A percentile compares a stretch with the other conserved stretches of the same genome.
Conservation (phyloP, 2,329 filamentous ascomycete genomes). For the Pyricularia pennisetigena region DNA sequence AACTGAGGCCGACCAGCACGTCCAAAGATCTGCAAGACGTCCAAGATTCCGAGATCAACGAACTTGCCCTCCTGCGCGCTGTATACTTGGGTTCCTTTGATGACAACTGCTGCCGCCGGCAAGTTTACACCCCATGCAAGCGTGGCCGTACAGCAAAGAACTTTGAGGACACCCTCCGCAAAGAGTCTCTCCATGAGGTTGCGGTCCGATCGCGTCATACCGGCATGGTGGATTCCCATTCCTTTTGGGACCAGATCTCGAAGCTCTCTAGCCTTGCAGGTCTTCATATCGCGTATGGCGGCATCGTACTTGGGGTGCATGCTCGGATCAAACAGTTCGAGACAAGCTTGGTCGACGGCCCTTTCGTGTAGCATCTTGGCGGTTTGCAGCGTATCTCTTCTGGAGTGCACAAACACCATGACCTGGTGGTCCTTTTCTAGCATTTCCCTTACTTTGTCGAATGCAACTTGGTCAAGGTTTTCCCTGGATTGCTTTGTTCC, state of each 20-base stretch:
- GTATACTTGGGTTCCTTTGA: slow-evolving; percentile 97
- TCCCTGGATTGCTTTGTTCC: slow-evolving; percentile 74
- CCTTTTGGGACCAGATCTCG: slow-evolving; percentile 85
- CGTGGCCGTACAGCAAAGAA: slow-evolving; percentile 96
- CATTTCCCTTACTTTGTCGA: slow-evolving; percentile 94
- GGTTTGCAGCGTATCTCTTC: slow-evolving; percentile 85
- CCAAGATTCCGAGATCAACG: slow-evolving; percentile 88
- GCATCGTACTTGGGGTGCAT: slow-evolving; percentile 70
- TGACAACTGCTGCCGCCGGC: slow-evolving; percentile 90
- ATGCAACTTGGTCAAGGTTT: slow-evolving; percentile 78
- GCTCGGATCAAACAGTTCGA: slow-evolving; percentile 75
- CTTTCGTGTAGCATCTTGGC: slow-evolving; percentile 80
- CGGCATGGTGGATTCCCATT: slow-evolving; percentile 90
- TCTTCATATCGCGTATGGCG: slow-evolving; percentile 76
- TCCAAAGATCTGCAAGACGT: slow-evolving; percentile 96
- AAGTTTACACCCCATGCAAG: slow-evolving; percentile 98
- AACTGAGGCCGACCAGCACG: slow-evolving; percentile 97
- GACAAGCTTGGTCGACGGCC: slow-evolving; percentile 68
- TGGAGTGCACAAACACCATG: slow-evolving; percentile 98
- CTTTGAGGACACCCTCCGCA: slow-evolving; percentile 82
- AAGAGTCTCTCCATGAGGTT: slow-evolving; percentile 96
- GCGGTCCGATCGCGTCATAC: slow-evolving; percentile 87
- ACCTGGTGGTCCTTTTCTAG: slow-evolving; percentile 85
- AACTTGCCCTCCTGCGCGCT: slow-evolving; percentile 95
- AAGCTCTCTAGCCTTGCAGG: slow-evolving; percentile 75